Evolutionary conservation across 2,329 filamentous ascomycete species (phyloP), one percentile per base, ranked within the genome.

Genomic region (Clonostachys chloroleuca): DNA sequence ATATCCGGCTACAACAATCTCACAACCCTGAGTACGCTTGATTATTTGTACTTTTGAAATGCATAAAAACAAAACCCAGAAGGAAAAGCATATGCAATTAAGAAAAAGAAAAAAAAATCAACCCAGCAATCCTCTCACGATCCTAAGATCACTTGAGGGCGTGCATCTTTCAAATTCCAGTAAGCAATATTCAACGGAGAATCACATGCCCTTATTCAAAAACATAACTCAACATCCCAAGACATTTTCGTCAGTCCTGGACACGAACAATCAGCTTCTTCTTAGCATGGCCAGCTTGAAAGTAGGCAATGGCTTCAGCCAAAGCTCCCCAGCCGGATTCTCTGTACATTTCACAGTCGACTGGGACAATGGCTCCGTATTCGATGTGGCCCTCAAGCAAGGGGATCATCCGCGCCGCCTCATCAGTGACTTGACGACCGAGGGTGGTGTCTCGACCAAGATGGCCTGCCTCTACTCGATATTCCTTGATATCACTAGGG

Each of bases 261-360:
- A 43, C 42, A 10, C 42, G 18, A 14, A 60, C 57, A 10, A 62
- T 54, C 34, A 60, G 47, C 52, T 62, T 62, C 49, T 60, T 63
- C 2, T 42, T 44, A 9, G 47, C 36, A 45, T 59, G 56, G 2
- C 60, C 59, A 4, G 33, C 35, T 7, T 58, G 52, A 5, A 56
- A 50, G 5, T 54, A 52, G 3, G 47, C 52, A 17, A 59, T 45
- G 1, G 55, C 59, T 5, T 56, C 47, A 14, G 56, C 53, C 3
- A 59, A 41, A 8, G 36, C 45, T 10, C 59, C 55, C 59, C 58
- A 64, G 2, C 60, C 60, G 3, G 45, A 20, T 0, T 54, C 58
- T 14, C 56, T 46, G 9, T 48, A 45, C 10, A 58, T 42, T 12
- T 59, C 43, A 42, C 56, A 51, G 10, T 58, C 54, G 8, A 62